Evolutionary conservation across 257 asterid species (phyloP).

Genomic region (Solanum paucissectum): DNA sequence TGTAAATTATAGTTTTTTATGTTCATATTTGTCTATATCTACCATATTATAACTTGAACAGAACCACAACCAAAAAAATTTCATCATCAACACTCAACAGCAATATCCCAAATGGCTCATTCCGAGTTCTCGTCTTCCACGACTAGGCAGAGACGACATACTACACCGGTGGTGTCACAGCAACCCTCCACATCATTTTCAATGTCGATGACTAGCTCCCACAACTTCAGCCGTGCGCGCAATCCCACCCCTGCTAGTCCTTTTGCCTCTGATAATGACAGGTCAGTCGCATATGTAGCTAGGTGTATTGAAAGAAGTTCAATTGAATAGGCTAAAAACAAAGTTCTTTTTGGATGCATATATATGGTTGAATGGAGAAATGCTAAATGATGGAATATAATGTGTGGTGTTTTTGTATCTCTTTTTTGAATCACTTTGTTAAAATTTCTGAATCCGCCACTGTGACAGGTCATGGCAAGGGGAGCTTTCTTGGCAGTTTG

Average conservation of each 20-base stretch:
- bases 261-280: conserved; percentile 51
- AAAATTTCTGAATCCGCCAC: not conserved
- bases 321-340: not conserved
- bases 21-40: not conserved
- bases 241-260: conserved; percentile 43
- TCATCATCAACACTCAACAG: not conserved
- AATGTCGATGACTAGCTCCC: conserved; percentile 28
- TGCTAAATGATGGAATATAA: not conserved
- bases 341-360: not conserved
- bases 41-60: not conserved
- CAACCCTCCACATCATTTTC: conserved; percentile 34
- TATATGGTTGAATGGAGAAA: not conserved
- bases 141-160: conserved; percentile 20
- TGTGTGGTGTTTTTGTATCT: not conserved
- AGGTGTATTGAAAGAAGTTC: not conserved
- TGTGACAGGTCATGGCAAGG: conserved; percentile 55
- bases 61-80: not conserved
- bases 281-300: conserved; percentile 9
- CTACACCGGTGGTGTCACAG: conserved; percentile 34
- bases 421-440: not conserved
- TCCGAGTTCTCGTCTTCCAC: not conserved
- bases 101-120: not conserved
- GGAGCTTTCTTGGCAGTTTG: conserved; percentile 66
- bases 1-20: not conserved
- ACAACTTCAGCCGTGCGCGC: conserved; percentile 15